A percentile compares a stretch with the other conserved stretches of the same genome.
Conservation (phyloP, 805 yeast genomes). For the Debaryomyces tyrocola region DNA sequence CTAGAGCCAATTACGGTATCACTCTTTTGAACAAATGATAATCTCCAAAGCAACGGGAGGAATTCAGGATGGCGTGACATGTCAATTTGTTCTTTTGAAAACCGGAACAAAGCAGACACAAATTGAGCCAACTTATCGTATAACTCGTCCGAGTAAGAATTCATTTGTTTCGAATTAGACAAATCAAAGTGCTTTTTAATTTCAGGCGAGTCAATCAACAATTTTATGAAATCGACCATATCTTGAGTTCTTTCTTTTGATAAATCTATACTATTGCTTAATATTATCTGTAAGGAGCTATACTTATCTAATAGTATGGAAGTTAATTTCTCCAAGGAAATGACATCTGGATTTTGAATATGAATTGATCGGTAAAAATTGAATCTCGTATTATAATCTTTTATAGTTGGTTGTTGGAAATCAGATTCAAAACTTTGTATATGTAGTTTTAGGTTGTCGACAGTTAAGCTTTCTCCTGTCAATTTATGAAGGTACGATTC, state of each 20-base stretch:
- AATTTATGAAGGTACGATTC: neutral
- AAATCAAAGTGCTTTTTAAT: conserved; percentile 6
- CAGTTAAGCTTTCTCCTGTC: neutral
- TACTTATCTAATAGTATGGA: conserved; percentile 28
- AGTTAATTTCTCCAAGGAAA: conserved; percentile 24
- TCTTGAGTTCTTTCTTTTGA: conserved; percentile 24
- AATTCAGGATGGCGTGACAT: conserved; percentile 26
- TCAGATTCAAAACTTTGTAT: neutral
- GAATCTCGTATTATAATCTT: conserved; percentile 20
- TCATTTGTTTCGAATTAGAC: neutral
- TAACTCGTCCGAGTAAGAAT: conserved; percentile 15
- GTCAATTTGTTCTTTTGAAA: conserved; percentile 23
- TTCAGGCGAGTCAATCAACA: conserved; percentile 36
- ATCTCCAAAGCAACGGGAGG: conserved; percentile 35
- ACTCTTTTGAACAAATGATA: conserved; percentile 19
- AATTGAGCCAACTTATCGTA: conserved; percentile 28
- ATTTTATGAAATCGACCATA: conserved; percentile 27
- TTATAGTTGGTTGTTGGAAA: conserved; percentile 9
- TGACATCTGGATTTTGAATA: conserved; percentile 20
- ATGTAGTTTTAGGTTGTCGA: neutral
- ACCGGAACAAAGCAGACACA: conserved; percentile 23
- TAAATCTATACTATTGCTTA: conserved; percentile 8
- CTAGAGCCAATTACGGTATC: conserved; percentile 20
- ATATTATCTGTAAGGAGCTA: conserved; percentile 13
- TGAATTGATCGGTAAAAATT: conserved; percentile 28